Percentiles rank a stretch among this genome's conserved stretches.
These are phyloP conservation scores for Adansonia gregorii DNA, from an alignment of 441 rosid species.

Conservation along the genomic window DNA sequence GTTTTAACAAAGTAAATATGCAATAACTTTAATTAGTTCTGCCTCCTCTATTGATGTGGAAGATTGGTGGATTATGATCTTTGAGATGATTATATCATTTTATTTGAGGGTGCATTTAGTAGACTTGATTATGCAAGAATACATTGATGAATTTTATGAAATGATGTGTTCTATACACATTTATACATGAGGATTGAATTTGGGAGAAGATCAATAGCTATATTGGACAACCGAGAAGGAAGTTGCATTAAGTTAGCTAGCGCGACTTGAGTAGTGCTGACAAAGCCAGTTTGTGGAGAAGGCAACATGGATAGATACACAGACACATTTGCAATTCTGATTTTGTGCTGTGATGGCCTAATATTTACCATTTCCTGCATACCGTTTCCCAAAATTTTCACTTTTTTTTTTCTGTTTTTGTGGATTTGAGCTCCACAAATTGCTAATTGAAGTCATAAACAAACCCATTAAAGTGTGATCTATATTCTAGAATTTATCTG, in stretches of 20 bases:
- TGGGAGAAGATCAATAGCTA: not conserved
- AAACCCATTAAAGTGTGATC: not conserved
- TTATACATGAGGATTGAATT: constrained; percentile 1
- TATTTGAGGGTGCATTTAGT: not conserved
- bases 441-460: not conserved
- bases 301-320: not conserved
- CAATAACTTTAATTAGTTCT: constrained; percentile 3
- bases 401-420: not conserved
- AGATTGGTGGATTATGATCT: not conserved
- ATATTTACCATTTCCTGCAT: not conserved
- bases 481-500: not conserved
- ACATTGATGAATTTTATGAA: not conserved
- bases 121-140: not conserved
- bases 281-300: not conserved
- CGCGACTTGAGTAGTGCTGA: not conserved
- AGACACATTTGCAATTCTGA: not conserved
- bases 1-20: not conserved
- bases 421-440: not conserved
- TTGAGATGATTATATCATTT: not conserved
- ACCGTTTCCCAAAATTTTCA: not conserved
- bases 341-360: not conserved
- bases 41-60: not conserved
- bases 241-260: not conserved
- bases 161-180: not conserved
- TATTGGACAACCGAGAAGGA: not conserved